phyloP scores from a whole-genome alignment of 305 asterid genomes.

The Ilex paraguariensis region DNA sequence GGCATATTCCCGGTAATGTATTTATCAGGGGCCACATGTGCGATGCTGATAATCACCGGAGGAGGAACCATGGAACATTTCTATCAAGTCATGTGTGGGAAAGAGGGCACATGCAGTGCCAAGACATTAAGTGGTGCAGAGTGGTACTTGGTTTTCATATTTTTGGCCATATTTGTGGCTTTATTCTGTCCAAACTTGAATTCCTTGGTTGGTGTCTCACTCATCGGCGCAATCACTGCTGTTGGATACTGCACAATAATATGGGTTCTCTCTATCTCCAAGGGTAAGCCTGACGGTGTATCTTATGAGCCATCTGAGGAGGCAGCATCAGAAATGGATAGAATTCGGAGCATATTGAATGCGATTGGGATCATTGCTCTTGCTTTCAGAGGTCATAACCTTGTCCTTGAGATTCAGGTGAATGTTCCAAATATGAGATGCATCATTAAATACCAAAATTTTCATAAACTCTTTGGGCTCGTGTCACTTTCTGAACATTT shows the following conservation, averaged over 20 bases:
- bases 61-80: constrained; percentile 39
- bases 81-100: constrained; percentile 25
- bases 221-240: constrained; percentile 48
- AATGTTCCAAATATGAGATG: not conserved
- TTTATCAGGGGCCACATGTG: constrained; percentile 58
- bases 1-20: constrained; percentile 62
- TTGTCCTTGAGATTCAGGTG: constrained; percentile 71
- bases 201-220: constrained; percentile 35
- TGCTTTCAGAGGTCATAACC: constrained; percentile 70
- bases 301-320: constrained; percentile 1
- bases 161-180: constrained; percentile 36
- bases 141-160: constrained; percentile 55
- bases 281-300: constrained; percentile 18
- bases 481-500: not conserved
- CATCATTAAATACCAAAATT: not conserved
- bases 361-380: constrained; percentile 41
- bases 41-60: constrained; percentile 44
- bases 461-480: not conserved
- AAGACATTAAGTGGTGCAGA: constrained; percentile 30
- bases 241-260: constrained; percentile 29
- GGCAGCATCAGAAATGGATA: constrained; percentile 6
- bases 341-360: constrained; percentile 22
- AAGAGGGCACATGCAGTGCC: constrained; percentile 13
- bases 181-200: constrained; percentile 55
- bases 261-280: constrained; percentile 37